Evolutionary conservation across 2,329 filamentous ascomycete genomes (phyloP).

Genomic region (Talaromyces sp.): DNA sequence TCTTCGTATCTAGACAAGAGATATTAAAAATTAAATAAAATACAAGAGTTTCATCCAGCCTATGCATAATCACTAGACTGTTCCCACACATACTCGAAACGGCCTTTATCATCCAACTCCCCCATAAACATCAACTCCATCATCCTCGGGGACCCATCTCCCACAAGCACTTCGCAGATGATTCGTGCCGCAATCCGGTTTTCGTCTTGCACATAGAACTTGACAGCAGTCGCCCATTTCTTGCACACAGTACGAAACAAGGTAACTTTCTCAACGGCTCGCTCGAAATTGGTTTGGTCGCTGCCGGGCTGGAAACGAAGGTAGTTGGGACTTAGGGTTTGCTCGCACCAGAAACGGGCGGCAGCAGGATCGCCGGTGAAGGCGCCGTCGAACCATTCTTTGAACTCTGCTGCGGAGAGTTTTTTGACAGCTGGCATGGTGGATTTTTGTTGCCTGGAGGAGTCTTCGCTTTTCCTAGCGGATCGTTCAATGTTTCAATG

Average conservation of each 20-base stretch:
- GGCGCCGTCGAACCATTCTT: not conserved
- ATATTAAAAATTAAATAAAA: too few species aligned
- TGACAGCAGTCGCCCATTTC: not conserved
- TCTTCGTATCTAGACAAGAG: too few species aligned
- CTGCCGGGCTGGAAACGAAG: not conserved
- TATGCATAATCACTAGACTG: not conserved
- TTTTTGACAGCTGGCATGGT: not conserved
- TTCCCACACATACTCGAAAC: not conserved
- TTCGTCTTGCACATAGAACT: not conserved
- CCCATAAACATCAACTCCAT: not conserved
- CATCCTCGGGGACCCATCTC: not conserved
- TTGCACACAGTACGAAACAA: not conserved
- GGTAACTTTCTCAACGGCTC: not conserved
- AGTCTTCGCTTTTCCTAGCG: too few species aligned
- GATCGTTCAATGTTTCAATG: too few species aligned
- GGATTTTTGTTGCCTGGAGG: not conserved
- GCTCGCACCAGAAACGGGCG: not conserved
- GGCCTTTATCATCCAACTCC: not conserved
- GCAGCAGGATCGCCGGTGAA: not conserved
- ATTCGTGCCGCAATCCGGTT: not conserved
- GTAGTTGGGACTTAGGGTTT: not conserved
- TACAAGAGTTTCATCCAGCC: too few species aligned
- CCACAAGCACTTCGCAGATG: not conserved
- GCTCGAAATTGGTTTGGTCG: not conserved
- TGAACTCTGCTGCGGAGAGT: not conserved